Conservation (phyloP, 176 grass and related monocot genomes). For the Sorghum bicolor region Sorghum_bicolor_NCBIv3 NC_012870.2:7979501-7980000, state of each 20-base stretch:
- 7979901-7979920: background rate
- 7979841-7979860: background rate
- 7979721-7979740: background rate
- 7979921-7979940: background rate
- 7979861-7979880: background rate
- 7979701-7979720: background rate
- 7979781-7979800: background rate
- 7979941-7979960: background rate
- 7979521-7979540: background rate
- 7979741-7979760: background rate
- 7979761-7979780: background rate
- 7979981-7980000: background rate
- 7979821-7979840: background rate
- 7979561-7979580: background rate
- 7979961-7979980: background rate
- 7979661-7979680: background rate
- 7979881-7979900: background rate
- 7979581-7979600: background rate
- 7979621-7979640: background rate
- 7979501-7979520: background rate
- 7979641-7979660: background rate
- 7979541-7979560: background rate
- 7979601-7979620: background rate
- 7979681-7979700: background rate
- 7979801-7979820: background rate